Evolutionary conservation across 2,329 filamentous ascomycete genomes (phyloP).

Genomic region (Fusarium sp.): DNA sequence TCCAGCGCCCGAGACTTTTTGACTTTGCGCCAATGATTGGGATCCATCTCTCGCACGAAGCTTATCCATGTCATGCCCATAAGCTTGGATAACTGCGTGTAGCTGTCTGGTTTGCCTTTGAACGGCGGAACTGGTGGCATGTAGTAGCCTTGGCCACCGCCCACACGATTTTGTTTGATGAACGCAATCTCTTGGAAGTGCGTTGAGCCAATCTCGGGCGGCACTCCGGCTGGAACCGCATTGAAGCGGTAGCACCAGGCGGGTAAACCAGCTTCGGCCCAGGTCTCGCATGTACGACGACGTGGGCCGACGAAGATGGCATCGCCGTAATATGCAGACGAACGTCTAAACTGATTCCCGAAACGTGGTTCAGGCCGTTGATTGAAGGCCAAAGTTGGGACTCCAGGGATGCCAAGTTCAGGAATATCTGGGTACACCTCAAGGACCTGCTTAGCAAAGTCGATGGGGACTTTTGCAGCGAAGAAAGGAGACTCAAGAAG

Average conservation of each 20-base stretch:
- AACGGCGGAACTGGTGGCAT: background rate
- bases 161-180: background rate
- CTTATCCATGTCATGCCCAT: background rate
- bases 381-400: background rate
- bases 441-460: background rate
- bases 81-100: background rate
- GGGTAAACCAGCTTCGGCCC: background rate
- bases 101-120: background rate
- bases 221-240: background rate
- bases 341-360: background rate
- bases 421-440: background rate
- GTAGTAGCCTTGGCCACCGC: background rate
- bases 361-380: background rate
- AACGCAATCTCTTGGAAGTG: background rate
- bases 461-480: background rate
- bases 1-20: background rate
- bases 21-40: background rate
- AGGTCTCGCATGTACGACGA: background rate
- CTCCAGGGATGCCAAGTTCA: background rate
- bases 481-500: background rate
- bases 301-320: background rate
- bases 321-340: background rate
- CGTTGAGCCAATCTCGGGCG: background rate
- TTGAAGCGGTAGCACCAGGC: background rate
- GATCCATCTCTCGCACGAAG: background rate